Conservation (phyloP, 768 basidiomycete species). For the Leccinum boreale region DNA sequence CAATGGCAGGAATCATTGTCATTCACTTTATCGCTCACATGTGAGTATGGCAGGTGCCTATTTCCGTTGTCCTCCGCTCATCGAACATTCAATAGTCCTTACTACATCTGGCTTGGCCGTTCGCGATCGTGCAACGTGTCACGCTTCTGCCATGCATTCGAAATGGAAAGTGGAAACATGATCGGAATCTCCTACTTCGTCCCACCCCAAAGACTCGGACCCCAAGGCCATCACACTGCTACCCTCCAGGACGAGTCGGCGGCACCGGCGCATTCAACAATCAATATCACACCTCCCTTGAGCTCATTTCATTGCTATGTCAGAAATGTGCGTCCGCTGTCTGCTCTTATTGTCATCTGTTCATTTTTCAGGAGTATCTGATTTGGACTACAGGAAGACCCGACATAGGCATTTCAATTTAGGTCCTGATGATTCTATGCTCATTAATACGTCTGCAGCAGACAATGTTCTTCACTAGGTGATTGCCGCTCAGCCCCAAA, state of each 20-base stretch:
- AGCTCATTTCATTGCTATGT: constrained; percentile 63
- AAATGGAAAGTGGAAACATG: constrained; percentile 59
- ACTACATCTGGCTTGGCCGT: constrained; percentile 56
- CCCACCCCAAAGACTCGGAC: constrained; percentile 30
- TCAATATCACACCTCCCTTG: constrained; percentile 52
- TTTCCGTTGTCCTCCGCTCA: not conserved
- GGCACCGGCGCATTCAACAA: constrained; percentile 29
- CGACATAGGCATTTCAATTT: constrained; percentile 68
- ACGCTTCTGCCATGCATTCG: constrained; percentile 54
- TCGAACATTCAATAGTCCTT: constrained; percentile 39
- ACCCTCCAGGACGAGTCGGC: constrained; percentile 9
- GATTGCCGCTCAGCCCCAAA: constrained; percentile 55
- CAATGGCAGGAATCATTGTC: constrained; percentile 60
- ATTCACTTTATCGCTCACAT: constrained; percentile 66
- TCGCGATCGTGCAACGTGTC: constrained; percentile 60
- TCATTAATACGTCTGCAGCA: constrained; percentile 75
- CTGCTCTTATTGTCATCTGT: not conserved
- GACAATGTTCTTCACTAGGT: constrained; percentile 82
- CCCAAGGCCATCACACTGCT: constrained; percentile 38
- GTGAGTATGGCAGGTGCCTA: constrained; percentile 28
- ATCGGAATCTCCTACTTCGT: constrained; percentile 45
- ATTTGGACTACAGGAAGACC: constrained; percentile 54
- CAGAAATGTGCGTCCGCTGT: constrained; percentile 36
- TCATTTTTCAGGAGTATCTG: not conserved
- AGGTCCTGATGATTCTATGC: constrained; percentile 57